These are phyloP conservation scores for Kodamaea laetipori DNA, from an alignment of 805 yeast species.

Conservation along the genomic window DNA sequence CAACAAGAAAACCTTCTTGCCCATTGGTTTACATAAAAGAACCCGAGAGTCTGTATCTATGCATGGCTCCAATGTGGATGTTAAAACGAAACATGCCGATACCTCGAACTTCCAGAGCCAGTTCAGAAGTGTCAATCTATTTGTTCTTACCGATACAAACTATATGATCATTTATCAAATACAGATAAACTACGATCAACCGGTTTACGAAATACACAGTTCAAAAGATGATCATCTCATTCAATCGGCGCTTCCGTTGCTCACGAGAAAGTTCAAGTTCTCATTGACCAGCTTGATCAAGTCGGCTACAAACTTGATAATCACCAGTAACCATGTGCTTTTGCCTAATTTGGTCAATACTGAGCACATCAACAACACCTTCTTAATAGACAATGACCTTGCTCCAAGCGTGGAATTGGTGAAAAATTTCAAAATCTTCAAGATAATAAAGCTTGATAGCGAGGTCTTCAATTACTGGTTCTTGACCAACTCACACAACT, in stretches of 20 bases:
- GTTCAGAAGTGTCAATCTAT: slow-evolving; percentile 32
- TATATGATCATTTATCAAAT: slow-evolving; percentile 47
- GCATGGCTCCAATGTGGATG: slow-evolving; percentile 48
- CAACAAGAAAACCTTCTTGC: slow-evolving; percentile 37
- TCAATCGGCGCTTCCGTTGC: slow-evolving; percentile 39
- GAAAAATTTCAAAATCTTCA: slow-evolving; percentile 21
- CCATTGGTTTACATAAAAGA: slow-evolving; percentile 51
- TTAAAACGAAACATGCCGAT: slow-evolving; percentile 43
- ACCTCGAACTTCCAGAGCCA: slow-evolving; percentile 32
- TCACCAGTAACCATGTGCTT: slow-evolving; percentile 1
- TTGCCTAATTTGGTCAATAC: slow-evolving; percentile 20
- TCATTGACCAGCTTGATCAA: slow-evolving; percentile 33
- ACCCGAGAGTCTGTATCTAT: slow-evolving; percentile 43
- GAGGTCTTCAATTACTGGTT: slow-evolving; percentile 38
- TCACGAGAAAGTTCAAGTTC: slow-evolving; percentile 25
- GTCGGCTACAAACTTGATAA: slow-evolving; percentile 34
- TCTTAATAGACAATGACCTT: slow-evolving; percentile 9
- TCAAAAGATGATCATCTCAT: slow-evolving; percentile 29
- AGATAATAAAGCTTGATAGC: slow-evolving; percentile 36
- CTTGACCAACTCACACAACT: slow-evolving; percentile 40
- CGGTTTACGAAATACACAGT: slow-evolving; percentile 36
- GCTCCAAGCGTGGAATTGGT: slow-evolving; percentile 5
- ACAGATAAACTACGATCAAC: slow-evolving; percentile 29
- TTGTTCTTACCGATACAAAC: slow-evolving; percentile 42
- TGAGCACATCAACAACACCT: slow-evolving; percentile 33